Evolutionary conservation across 2,329 filamentous ascomycete genomes (phyloP).

Genomic region (Penicillium sp.): DNA sequence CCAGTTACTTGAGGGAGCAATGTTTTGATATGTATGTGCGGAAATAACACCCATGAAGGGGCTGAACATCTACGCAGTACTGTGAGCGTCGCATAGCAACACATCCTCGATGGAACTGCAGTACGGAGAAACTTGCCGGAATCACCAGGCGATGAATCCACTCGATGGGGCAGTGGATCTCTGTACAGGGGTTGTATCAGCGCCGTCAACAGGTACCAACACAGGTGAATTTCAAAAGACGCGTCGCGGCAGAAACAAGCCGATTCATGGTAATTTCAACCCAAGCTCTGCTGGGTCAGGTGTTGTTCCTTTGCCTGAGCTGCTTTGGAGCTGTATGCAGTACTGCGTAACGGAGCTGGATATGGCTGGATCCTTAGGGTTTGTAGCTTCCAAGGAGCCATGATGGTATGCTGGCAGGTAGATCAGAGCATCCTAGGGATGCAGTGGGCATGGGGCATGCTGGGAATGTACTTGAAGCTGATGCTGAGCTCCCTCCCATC

Average conservation of each 20-base stretch:
- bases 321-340: not conserved
- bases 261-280: constrained; percentile 14
- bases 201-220: constrained; percentile 7
- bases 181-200: constrained; percentile 15
- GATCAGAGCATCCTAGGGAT: not conserved
- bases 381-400: not conserved
- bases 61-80: not conserved
- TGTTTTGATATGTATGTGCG: not conserved
- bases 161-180: constrained; percentile 8
- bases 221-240: constrained; percentile 15
- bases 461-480: not conserved
- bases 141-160: constrained; percentile 11
- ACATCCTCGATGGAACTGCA: not conserved
- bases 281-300: constrained; percentile 13
- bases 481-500: not conserved
- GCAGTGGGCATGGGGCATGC: not conserved
- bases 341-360: too few species aligned
- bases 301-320: constrained; percentile 4
- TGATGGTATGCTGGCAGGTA: not conserved
- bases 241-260: constrained; percentile 8
- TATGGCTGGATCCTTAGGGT: too few species aligned
- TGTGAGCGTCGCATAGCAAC: not conserved
- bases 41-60: not conserved
- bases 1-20: not conserved
- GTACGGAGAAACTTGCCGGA: not conserved